A percentile compares a stretch with the other conserved stretches of the same genome.
phyloP scores from a whole-genome alignment of 257 asterid species.

The Nicotiana sylvestris region DNA sequence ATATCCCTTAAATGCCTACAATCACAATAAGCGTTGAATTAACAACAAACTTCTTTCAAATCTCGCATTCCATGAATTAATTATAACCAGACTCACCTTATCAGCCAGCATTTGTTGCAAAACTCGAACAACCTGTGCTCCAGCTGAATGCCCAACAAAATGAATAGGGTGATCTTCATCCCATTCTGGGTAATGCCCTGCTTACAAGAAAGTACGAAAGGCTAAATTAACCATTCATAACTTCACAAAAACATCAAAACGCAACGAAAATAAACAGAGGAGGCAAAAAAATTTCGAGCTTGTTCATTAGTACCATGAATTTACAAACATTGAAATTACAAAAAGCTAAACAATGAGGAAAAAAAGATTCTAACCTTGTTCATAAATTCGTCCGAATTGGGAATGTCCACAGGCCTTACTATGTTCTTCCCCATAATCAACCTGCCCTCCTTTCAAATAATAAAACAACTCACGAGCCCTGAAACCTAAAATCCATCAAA shows the following conservation, averaged over 20 bases:
- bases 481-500: slow-evolving; percentile 29
- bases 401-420: slow-evolving; percentile 88
- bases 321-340: not conserved
- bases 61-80: not conserved
- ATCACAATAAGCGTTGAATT: not conserved
- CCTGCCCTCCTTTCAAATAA: slow-evolving; percentile 92
- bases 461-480: slow-evolving; percentile 97
- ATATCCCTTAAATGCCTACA: slow-evolving; percentile 73
- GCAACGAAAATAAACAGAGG: not conserved
- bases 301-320: not conserved
- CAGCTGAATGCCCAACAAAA: slow-evolving; percentile 97
- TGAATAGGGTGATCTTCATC: slow-evolving; percentile 94
- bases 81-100: slow-evolving; percentile 38
- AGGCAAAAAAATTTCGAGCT: not conserved
- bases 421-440: slow-evolving; percentile 95
- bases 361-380: slow-evolving; percentile 39
- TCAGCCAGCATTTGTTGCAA: slow-evolving; percentile 99
- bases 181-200: slow-evolving; percentile 96
- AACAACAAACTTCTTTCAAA: not conserved
- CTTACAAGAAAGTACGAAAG: not conserved
- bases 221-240: not conserved
- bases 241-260: not conserved
- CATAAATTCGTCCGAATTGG: slow-evolving; percentile 70
- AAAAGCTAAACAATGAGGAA: not conserved
- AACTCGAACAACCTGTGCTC: slow-evolving; percentile 87